A percentile compares a stretch with the other conserved stretches of the same genome.
Conservation (phyloP, 2,329 filamentous ascomycete genomes). For the Albophoma yamanashiensis region DNA sequence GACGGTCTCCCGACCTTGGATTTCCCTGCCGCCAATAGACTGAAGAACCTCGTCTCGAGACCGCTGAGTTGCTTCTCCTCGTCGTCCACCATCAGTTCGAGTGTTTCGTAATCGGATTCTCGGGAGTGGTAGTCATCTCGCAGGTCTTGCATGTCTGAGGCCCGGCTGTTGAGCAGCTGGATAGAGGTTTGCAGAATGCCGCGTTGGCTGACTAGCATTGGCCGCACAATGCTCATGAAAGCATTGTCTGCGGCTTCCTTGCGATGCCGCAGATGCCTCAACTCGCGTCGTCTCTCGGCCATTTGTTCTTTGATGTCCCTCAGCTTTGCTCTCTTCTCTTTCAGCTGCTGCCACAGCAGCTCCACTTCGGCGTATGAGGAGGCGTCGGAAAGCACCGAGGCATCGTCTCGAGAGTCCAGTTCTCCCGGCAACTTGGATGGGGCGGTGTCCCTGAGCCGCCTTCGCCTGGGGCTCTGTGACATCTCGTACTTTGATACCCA, state of each 20-base stretch:
- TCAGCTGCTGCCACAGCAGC: slow-evolving; percentile 23
- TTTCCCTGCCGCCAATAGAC: slow-evolving; percentile 20
- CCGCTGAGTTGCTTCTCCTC: slow-evolving; percentile 22
- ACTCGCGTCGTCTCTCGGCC: slow-evolving; percentile 17
- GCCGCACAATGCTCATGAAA: slow-evolving; percentile 27
- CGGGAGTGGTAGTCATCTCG: slow-evolving; percentile 25
- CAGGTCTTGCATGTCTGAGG: slow-evolving; percentile 24
- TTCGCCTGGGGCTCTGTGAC: slow-evolving; percentile 12
- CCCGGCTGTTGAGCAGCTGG: slow-evolving; percentile 15
- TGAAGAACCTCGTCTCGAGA: slow-evolving; percentile 28
- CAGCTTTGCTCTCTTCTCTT: slow-evolving; percentile 19
- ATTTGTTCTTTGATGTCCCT: slow-evolving; percentile 19
- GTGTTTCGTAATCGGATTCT: slow-evolving; percentile 25
- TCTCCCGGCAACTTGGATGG: slow-evolving; percentile 2
- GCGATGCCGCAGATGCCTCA: slow-evolving; percentile 19
- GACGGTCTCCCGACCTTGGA: slow-evolving; percentile 4
- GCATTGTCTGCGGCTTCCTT: slow-evolving; percentile 27
- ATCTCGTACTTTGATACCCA: slow-evolving; percentile 22
- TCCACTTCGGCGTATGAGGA: slow-evolving; percentile 21
- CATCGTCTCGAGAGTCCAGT: slow-evolving; percentile 6
- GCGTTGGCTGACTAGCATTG: slow-evolving; percentile 19
- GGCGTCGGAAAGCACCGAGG: slow-evolving; percentile 8
- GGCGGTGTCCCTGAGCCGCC: slow-evolving; percentile 3
- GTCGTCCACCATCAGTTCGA: slow-evolving; percentile 23
- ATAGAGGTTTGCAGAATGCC: slow-evolving; percentile 9